Base-by-base conservation (phyloP, 495 filamentous ascomycete species). In the Penicillium subrubescens region DNA sequence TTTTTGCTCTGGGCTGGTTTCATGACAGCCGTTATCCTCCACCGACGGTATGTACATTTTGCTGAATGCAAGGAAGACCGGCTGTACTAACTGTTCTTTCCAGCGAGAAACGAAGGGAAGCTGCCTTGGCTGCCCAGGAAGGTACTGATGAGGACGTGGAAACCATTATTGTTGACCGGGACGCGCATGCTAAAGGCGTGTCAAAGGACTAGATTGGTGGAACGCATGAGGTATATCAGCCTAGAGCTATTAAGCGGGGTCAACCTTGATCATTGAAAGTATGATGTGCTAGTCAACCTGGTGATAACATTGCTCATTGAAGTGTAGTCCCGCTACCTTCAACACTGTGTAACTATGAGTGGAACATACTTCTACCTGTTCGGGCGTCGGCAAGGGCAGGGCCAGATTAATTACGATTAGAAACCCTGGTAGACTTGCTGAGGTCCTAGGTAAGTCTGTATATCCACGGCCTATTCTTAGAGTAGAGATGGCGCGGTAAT, bases 1-100 rank as follows among this genome's bases (percentile, higher is more conserved):
- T 70, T 80, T 57, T 55, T 81, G 2, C 60, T 81, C 10, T 82
- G 78, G 80, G 74, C 66, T 27, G 79, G 77, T 0, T 83, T 81
- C 59, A 59, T 83, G 10, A 52, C 69, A 10, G 64, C 78, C 8
- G 59, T 81, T 53, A 23, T 80, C 6, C 46, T 81, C 25, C 62
- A 77, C 61, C 68, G 74, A 66, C 59, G 75, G 74, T 75, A 71
- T 68, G 70, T 34, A 61, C 8, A 19, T 62, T 14, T 1, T n/a
- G 6, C 17, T 14, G 19, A 3, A 25, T 25, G 14, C 31, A 37
- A 17, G 14, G 43, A 17, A 12, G 43, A 15, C 19, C 7, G n/a
- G 3, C 59, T 15, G 10, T 37, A 44, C 54, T 54, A 7, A 27
- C 10, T 41, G 1, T 15, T 0, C 14, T 15, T 21, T 0, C 0